Evolutionary conservation across 257 asterid species (phyloP), one percentile per base, ranked within the genome.

Genomic region (Phtheirospermum japonicum): DNA sequence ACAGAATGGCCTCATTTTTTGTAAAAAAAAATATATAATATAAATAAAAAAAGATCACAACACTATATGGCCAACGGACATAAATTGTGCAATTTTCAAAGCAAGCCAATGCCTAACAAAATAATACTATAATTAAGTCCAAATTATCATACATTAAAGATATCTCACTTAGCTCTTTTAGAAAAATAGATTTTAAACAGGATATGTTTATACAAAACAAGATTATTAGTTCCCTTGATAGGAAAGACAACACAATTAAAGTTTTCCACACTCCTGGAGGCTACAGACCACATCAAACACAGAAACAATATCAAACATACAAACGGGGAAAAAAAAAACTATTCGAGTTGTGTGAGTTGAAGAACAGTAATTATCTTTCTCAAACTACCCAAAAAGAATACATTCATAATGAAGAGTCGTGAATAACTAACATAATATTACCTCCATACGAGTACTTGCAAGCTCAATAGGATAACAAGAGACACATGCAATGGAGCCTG

Each of bases 361-460:
- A 51, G 3, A 51, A 9, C 23, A 52, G 33, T n/a, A n/a, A 2
- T 5, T 0, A 8, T 8, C 4, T 9, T 42, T 11, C 16, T 9
- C n/a, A n/a, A 13, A 42, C 5, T 42, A n/a, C 49, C 49, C 40
- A 7, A 8, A 36, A 7, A 11, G 9, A 11, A 36, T 11, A 36
- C 7, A n/a, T n/a, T n/a, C n/a, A n/a, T n/a, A n/a, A n/a, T n/a
- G n/a, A n/a, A n/a, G 7, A n/a, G n/a, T n/a, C n/a, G 0, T 36
- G 9, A n/a, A n/a, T n/a, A n/a, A n/a, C n/a, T n/a, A n/a, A n/a
- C n/a, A n/a, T n/a, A n/a, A n/a, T n/a, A n/a, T n/a, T n/a, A 91
- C 98, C 96, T 86, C 96, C 96, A 91, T 86, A 34, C 95, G 94
- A 7, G 98, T 91, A 78, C 90, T 82, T 43, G 95, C 96, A 69